Evolutionary conservation across 2,329 filamentous ascomycete species (phyloP), one percentile per base, ranked within the genome.

Genomic region (Aurifilum marmelostoma): DNA sequence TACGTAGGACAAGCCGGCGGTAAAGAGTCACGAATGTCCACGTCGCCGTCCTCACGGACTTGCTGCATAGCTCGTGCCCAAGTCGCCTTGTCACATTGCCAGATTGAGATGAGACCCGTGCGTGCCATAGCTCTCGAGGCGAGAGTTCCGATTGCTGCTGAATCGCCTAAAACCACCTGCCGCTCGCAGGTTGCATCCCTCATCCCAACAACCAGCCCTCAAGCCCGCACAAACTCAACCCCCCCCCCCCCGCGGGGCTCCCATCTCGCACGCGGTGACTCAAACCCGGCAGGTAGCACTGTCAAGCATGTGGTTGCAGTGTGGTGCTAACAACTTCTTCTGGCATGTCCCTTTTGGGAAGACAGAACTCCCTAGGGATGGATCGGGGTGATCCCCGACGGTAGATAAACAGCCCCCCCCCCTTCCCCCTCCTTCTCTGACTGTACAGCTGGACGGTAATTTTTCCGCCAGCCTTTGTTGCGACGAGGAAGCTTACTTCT

Each of bases 1-100:
- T 14, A 39, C 54, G 63, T 58, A 65, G 67, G 67, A 62, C 67
- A 68, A 34, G 43, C 34, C 54, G 67, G 62, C 67, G 67, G 65
- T 63, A 66, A 59, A 56, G 39, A 29, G 52, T 56, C 52, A 29
- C 14, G 8, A 29, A 56, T 29, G 52, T 16, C 24, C 52, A 56
- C 52, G 24, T 56, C 52, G 52, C 52, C 52, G 24, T 56, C 52
- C 24, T 29, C 52, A 56, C 52, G 24, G 52, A 32, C 52, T 56
- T 29, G n/a, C 37, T 37, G 41, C n/a, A 37, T 41, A 29, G 37
- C 6, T 37, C 37, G 37, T 41, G 9, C 3, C 39, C 34, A 62
- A 18, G n/a, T 62, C 14, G 21, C 32, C 59, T 62, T 27, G 59
- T 24, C 59, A 27, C 39, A 29, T 9, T 29, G 18, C 43, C 43